phyloP scores from a whole-genome alignment of 1,284 basidiomycete species.

The Tylopilus sp. region DNA sequence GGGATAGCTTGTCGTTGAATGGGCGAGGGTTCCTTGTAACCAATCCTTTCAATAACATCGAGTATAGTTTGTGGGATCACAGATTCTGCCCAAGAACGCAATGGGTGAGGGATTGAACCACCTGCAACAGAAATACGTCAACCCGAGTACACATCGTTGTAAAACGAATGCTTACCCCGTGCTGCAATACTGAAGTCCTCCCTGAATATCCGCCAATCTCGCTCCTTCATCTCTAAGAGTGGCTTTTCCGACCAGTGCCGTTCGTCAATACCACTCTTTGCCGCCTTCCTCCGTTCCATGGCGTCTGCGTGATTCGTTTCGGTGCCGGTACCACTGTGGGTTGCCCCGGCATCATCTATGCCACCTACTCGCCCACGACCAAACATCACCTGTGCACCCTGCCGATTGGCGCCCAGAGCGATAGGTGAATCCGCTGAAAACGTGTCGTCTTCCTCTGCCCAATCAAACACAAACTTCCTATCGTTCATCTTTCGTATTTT shows the following conservation, averaged over 20 bases:
- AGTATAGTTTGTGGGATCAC: conserved; percentile 77
- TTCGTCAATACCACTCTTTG: conserved; percentile 81
- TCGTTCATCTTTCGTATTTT: conserved; percentile 92
- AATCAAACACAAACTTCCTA: conserved; percentile 98
- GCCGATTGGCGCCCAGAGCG: conserved; percentile 61
- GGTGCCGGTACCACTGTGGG: conserved; percentile 27
- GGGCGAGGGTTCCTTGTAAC: conserved; percentile 95
- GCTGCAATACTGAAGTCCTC: conserved; percentile 98
- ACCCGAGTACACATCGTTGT: neutral
- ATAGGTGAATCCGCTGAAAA: conserved; percentile 64
- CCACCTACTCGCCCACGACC: conserved; percentile 80
- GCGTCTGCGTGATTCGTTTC: conserved; percentile 68
- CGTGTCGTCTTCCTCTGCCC: conserved; percentile 94
- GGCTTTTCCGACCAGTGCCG: conserved; percentile 98
- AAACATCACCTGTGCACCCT: conserved; percentile 83
- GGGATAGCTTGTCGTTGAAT: conserved; percentile 99
- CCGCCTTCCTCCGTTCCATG: conserved; percentile 78
- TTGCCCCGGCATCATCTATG: conserved; percentile 68
- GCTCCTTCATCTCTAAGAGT: conserved; percentile 90
- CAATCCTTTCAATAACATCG: conserved; percentile 83
- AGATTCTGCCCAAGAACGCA: conserved; percentile 91
- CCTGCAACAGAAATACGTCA: conserved; percentile 43
- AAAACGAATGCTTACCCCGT: conserved; percentile 52
- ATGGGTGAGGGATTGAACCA: conserved; percentile 87
- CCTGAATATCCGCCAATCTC: conserved; percentile 98